These are phyloP conservation scores for Starmera quercuum DNA, from an alignment of 805 yeast genomes.

Conservation along the genomic window DNA sequence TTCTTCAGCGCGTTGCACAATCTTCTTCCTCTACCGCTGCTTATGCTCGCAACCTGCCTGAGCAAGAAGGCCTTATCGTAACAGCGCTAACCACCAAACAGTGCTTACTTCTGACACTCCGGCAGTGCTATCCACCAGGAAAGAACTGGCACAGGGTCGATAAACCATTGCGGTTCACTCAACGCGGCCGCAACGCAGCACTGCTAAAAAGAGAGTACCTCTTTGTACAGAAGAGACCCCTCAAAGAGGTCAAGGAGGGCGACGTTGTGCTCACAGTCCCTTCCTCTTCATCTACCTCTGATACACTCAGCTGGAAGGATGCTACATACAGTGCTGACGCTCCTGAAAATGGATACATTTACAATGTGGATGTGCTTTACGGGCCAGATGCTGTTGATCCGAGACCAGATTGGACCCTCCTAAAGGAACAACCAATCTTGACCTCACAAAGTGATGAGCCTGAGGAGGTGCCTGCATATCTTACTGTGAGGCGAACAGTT, in stretches of 20 bases:
- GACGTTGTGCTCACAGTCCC: conserved; percentile 4
- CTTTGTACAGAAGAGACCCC: conserved; percentile 5
- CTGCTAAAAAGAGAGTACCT: conserved; percentile 8
- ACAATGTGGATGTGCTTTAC: conserved; percentile 63
- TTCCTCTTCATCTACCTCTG: no score
- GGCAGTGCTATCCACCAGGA: conserved; percentile 3
- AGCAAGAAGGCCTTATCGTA: no score
- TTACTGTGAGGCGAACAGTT: conserved; percentile 16
- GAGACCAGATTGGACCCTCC: conserved; percentile 55
- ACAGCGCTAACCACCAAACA: no score
- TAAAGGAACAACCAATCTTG: conserved; percentile 3
- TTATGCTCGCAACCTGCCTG: not conserved
- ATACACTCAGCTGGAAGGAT: not conserved
- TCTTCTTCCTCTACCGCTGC: no score
- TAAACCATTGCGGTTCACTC: conserved; percentile 7
- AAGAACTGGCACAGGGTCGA: conserved; percentile 8
- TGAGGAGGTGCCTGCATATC: conserved; percentile 12
- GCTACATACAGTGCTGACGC: conserved; percentile 3
- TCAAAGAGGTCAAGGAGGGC: not conserved
- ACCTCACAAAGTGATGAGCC: conserved; percentile 8
- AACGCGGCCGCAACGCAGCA: conserved; percentile 3
- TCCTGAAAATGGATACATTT: conserved; percentile 27
- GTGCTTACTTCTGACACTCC: no score
- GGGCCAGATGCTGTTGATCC: conserved; percentile 74
- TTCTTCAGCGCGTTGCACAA: no score